A percentile compares a stretch with the other conserved stretches of the same genome.
These are phyloP conservation scores for Ceratobasidium sp. DNA, from an alignment of 1,284 basidiomycete genomes.

Conservation along the genomic window DNA sequence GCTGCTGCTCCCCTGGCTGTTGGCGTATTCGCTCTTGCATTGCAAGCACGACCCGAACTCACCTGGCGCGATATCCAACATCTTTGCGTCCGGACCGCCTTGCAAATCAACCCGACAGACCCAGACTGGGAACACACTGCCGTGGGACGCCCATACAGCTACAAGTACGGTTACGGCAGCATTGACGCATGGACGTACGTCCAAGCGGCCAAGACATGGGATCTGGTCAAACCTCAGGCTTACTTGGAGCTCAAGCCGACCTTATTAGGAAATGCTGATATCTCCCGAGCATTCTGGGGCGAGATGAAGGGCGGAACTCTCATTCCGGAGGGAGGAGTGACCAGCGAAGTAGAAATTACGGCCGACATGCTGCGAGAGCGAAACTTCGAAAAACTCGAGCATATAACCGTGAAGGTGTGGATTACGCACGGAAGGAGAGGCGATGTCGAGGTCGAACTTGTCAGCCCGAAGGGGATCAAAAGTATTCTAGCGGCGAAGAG, in stretches of 20 bases:
- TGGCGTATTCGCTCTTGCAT: constrained; percentile 89
- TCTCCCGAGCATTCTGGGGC: constrained; percentile 58
- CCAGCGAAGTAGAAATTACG: constrained; percentile 78
- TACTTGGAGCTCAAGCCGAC: constrained; percentile 85
- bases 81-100: constrained; percentile 84
- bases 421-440: constrained; percentile 89
- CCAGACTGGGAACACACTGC: constrained; percentile 95
- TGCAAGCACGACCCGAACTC: constrained; percentile 90
- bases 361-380: constrained; percentile 75
- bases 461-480: constrained; percentile 87
- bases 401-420: constrained; percentile 94
- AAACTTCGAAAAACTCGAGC: constrained; percentile 92
- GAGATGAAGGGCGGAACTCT: constrained; percentile 72
- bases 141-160: constrained; percentile 86
- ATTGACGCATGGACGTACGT: constrained; percentile 90
- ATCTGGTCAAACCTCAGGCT: constrained; percentile 93
- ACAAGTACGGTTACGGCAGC: constrained; percentile 97
- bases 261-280: constrained; percentile 74
- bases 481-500: constrained; percentile 87
- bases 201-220: constrained; percentile 84
- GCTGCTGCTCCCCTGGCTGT: constrained; percentile 97
- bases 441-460: constrained; percentile 92
- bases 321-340: constrained; percentile 78
- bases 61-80: constrained; percentile 98
- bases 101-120: constrained; percentile 88